These are phyloP conservation scores for Syncephalastrum monosporum DNA, from an alignment of 371 early-diverging fungal genomes.

Conservation along the genomic window DNA sequence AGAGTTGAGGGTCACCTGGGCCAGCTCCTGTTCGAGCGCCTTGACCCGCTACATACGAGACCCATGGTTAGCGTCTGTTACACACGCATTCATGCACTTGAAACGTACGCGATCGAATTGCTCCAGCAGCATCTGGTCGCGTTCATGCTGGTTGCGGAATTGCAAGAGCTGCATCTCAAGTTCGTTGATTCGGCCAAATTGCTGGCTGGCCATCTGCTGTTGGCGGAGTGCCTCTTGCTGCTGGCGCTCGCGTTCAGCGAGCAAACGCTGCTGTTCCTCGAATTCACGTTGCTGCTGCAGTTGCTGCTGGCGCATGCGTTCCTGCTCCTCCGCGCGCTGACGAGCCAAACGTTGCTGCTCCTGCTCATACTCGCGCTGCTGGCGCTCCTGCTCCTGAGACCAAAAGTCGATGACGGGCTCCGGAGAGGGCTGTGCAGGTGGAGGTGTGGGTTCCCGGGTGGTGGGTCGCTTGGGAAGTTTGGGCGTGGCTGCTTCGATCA, in stretches of 20 bases:
- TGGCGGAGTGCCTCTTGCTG: conserved; percentile 67
- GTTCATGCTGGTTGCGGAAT: conserved; percentile 74
- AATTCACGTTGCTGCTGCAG: conserved; percentile 73
- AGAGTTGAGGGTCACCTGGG: conserved; percentile 64
- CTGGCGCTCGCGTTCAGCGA: conserved; percentile 66
- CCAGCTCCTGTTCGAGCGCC: conserved; percentile 81
- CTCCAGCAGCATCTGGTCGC: conserved; percentile 79
- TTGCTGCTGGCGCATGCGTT: conserved; percentile 54
- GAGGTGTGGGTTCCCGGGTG: conserved; percentile 22
- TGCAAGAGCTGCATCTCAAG: conserved; percentile 78
- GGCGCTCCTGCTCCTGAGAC: conserved; percentile 66
- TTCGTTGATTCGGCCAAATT: conserved; percentile 74
- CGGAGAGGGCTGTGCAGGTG: conserved; percentile 56
- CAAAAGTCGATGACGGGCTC: conserved; percentile 62
- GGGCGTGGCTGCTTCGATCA: conserved; percentile 53
- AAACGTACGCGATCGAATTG: conserved; percentile 76
- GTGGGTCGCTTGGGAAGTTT: conserved; percentile 38
- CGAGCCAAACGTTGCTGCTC: conserved; percentile 64
- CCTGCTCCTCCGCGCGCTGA: conserved; percentile 62
- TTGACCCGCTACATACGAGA: conserved; percentile 48
- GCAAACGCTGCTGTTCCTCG: conserved; percentile 71
- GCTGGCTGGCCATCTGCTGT: conserved; percentile 74
- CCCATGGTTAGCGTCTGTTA: neutral
- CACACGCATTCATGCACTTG: neutral
- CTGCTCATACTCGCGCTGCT: conserved; percentile 72